Conservation (phyloP, 805 yeast species). For the Candida saitoana region DNA sequence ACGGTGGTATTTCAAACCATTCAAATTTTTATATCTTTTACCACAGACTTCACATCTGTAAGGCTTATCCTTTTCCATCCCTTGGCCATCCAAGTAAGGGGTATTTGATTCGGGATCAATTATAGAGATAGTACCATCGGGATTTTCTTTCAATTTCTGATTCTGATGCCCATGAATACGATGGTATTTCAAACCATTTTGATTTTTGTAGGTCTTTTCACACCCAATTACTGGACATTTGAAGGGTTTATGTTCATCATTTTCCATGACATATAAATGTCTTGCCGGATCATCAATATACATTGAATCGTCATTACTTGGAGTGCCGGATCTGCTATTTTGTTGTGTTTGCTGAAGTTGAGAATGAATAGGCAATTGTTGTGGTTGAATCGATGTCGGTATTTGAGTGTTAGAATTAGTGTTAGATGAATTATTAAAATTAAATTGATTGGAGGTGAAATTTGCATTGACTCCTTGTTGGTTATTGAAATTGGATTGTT, state of each 20-base stretch:
- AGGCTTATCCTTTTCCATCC: slow-evolving; percentile 96
- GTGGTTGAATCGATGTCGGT: slow-evolving; percentile 16
- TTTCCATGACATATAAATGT: slow-evolving; percentile 86
- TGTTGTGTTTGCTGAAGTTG: slow-evolving; percentile 14
- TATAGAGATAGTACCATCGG: slow-evolving; percentile 88
- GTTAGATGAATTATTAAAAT: slow-evolving; percentile 12
- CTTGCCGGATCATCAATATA: slow-evolving; percentile 97
- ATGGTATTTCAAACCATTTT: slow-evolving; percentile 95
- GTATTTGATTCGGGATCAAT: slow-evolving; percentile 87
- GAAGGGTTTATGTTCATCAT: slow-evolving; percentile 89
- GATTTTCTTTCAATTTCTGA: slow-evolving; percentile 83
- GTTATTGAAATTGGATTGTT: slow-evolving; percentile 16
- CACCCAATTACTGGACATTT: slow-evolving; percentile 98
- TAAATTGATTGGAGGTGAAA: slow-evolving; percentile 17
- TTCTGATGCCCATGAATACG: slow-evolving; percentile 95
- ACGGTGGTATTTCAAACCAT: slow-evolving; percentile 94
- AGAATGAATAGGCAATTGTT: slow-evolving; percentile 13
- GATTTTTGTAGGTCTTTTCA: slow-evolving; percentile 95
- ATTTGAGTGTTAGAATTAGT: slow-evolving; percentile 13
- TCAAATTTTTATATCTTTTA: slow-evolving; percentile 90
- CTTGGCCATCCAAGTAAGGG: slow-evolving; percentile 90
- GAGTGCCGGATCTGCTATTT: slow-evolving; percentile 24
- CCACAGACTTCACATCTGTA: slow-evolving; percentile 98
- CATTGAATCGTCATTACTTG: slow-evolving; percentile 58
- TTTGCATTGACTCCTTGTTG: slow-evolving; percentile 14